Percentiles rank a stretch among this genome's conserved stretches.
These are phyloP conservation scores for Paramecium pentaurelia DNA, from an alignment of 73 alveolate species.

Conservation along the genomic window DNA sequence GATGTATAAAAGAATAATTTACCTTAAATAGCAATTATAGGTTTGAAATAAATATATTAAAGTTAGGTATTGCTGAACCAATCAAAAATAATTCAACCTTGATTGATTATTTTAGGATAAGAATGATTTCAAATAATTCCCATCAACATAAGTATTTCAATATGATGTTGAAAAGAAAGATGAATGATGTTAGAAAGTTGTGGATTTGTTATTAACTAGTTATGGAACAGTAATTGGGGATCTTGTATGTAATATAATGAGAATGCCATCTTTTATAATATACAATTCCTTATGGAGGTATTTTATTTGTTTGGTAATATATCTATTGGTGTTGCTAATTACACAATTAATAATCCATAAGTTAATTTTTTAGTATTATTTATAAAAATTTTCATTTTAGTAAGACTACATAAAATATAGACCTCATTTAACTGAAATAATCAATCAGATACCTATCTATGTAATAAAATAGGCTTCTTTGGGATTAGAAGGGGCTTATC, in stretches of 20 bases:
- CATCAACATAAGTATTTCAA: not conserved
- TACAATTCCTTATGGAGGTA: slow-evolving; percentile 33
- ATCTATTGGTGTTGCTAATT: slow-evolving; percentile 17
- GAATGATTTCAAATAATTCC: slow-evolving; percentile 1
- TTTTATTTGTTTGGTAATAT: slow-evolving; percentile 52
- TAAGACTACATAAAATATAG: slow-evolving; percentile 27
- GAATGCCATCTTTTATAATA: too few relatives aligned
- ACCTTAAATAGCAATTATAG: slow-evolving; percentile 39
- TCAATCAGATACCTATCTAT: slow-evolving; percentile 52
- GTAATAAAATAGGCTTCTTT: slow-evolving; percentile 32
- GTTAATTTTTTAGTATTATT: not conserved
- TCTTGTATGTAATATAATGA: not conserved
- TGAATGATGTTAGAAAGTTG: slow-evolving; percentile 35
- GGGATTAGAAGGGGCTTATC: slow-evolving; percentile 51
- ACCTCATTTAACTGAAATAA: not conserved
- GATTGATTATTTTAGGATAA: not conserved
- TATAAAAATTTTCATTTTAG: not conserved
- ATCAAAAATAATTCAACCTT: slow-evolving; percentile 3
- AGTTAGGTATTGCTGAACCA: slow-evolving; percentile 52
- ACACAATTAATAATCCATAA: slow-evolving; percentile 10
- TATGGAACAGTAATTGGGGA: too few relatives aligned
- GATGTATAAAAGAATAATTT: not conserved
- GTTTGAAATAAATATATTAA: not conserved
- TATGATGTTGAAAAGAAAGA: slow-evolving; percentile 41
- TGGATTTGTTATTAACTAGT: not conserved